Evolutionary conservation across 2,329 filamentous ascomycete genomes (phyloP).

Genomic region (Aulographum hederae): DNA sequence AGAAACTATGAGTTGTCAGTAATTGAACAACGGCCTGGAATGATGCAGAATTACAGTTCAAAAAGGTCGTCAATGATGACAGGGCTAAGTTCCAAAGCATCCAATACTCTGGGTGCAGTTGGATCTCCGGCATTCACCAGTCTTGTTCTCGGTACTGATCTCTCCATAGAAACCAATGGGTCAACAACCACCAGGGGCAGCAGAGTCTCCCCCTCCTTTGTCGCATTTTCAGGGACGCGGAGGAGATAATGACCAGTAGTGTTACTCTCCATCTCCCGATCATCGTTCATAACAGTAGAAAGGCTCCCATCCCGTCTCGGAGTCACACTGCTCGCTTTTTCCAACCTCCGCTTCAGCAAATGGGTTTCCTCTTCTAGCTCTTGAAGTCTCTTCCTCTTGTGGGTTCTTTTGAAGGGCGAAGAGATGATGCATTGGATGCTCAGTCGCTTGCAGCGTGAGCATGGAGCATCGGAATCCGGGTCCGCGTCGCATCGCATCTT

Average conservation of each 20-base stretch:
- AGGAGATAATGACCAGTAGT: no score
- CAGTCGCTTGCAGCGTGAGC: slow-evolving; percentile 3
- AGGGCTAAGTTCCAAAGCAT: slow-evolving; percentile 2
- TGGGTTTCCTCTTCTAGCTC: slow-evolving; percentile 4
- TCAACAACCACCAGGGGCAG: not conserved
- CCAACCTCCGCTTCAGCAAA: slow-evolving; percentile 1
- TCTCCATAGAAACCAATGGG: not conserved
- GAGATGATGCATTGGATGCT: slow-evolving; percentile 4
- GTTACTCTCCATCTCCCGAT: no score
- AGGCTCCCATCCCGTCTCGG: no score
- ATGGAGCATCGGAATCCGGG: slow-evolving; percentile 1
- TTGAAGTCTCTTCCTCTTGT: slow-evolving; percentile 4
- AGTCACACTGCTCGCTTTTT: not conserved
- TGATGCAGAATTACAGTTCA: slow-evolving; percentile 1
- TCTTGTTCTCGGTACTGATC: not conserved
- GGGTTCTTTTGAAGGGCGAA: slow-evolving; percentile 2
- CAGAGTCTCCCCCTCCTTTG: no score
- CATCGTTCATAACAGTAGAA: no score
- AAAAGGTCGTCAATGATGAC: slow-evolving; percentile 3
- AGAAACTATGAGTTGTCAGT: no score
- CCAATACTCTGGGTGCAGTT: slow-evolving; percentile 1
- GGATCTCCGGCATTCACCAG: not conserved
- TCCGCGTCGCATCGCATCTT: slow-evolving; percentile 5
- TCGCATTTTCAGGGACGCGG: no score
- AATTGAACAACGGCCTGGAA: not conserved